A percentile compares a stretch with the other conserved stretches of the same genome.
phyloP scores from a whole-genome alignment of 257 asterid genomes.

The Catharanthus roseus region DNA sequence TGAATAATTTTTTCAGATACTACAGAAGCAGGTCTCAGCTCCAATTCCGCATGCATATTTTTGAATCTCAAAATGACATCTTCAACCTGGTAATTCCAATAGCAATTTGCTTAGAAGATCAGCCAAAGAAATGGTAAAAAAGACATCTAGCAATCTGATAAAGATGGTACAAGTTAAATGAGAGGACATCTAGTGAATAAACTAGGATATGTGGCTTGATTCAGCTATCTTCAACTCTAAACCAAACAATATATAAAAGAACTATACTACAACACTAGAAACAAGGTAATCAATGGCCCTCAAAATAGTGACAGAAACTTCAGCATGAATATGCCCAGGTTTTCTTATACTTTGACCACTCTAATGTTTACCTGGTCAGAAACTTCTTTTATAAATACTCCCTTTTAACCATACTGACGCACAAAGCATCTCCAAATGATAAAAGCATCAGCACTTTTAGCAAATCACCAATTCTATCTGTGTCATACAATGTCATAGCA shows the following conservation, averaged over 20 bases:
- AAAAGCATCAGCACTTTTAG: not conserved
- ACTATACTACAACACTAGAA: not conserved
- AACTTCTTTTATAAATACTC: not conserved
- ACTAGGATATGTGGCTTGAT: not conserved
- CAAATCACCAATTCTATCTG: not conserved
- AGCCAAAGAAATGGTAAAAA: constrained; percentile 8
- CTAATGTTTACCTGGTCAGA: not conserved
- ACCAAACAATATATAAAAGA: not conserved
- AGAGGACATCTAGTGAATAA: not conserved
- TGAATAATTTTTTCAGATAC: constrained; percentile 59
- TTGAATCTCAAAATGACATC: constrained; percentile 47
- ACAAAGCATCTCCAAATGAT: not conserved
- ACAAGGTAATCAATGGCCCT: not conserved
- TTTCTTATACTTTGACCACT: not conserved
- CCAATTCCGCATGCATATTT: constrained; percentile 45
- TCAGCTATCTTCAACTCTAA: not conserved
- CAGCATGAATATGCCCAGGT: not conserved
- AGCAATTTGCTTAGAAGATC: constrained; percentile 5
- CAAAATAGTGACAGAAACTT: not conserved
- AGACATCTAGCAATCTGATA: not conserved
- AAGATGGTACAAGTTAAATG: not conserved
- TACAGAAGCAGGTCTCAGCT: constrained; percentile 50
- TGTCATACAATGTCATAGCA: not conserved
- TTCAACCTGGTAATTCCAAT: constrained; percentile 55
- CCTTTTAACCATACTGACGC: not conserved